phyloP scores from a whole-genome alignment of 345 rosid genomes.

The Acer yangbiense region DNA sequence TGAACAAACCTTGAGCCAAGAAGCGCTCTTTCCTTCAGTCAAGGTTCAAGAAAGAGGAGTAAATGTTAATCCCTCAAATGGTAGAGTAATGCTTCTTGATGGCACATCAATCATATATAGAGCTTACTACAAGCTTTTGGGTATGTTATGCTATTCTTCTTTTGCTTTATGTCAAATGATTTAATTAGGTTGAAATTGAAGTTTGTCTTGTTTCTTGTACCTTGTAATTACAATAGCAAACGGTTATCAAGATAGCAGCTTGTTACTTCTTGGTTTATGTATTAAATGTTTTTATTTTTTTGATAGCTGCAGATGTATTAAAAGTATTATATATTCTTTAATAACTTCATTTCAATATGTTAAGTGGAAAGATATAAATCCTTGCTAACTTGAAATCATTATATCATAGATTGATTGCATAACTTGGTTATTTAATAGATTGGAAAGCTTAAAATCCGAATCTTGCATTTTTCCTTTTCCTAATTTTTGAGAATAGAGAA shows the following conservation, averaged over 20 bases:
- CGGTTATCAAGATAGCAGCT: no score
- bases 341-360: neutral
- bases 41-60: constrained; percentile 39
- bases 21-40: constrained; percentile 25
- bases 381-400: neutral
- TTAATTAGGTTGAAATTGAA: neutral
- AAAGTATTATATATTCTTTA: no score
- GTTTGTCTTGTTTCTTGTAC: neutral
- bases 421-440: neutral
- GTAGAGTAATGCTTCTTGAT: constrained; percentile 93
- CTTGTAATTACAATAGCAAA: neutral
- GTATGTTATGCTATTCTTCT: constrained; percentile 35
- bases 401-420: neutral
- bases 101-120: constrained; percentile 92
- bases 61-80: constrained; percentile 44
- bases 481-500: neutral
- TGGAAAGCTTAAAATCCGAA: neutral
- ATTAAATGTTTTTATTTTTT: no score
- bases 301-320: no score
- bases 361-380: neutral
- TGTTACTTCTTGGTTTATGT: neutral
- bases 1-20: constrained; percentile 28
- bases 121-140: constrained; percentile 95
- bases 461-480: neutral
- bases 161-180: neutral